Percentiles rank a stretch among this genome's conserved stretches.
Conservation (phyloP, 2,329 filamentous ascomycete genomes). For the Apiospora malaysiana region DNA sequence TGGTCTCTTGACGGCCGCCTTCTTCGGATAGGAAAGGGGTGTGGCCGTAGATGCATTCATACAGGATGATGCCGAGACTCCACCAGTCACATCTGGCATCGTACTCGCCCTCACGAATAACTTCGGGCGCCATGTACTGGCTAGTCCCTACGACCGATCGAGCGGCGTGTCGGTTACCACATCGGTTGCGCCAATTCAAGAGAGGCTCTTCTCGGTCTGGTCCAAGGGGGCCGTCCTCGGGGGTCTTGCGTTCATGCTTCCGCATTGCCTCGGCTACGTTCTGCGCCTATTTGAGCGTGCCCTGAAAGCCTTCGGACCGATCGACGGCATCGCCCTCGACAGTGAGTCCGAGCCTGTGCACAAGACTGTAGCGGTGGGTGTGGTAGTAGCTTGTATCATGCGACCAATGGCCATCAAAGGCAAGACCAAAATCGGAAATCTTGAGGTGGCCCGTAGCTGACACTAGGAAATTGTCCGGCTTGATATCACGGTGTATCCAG, state of each 20-base stretch:
- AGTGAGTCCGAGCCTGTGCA: conserved; percentile 76
- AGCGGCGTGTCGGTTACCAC: conserved; percentile 74
- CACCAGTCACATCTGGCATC: conserved; percentile 96
- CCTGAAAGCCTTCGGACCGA: conserved; percentile 44
- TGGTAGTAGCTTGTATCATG: conserved; percentile 89
- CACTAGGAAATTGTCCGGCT: conserved; percentile 96
- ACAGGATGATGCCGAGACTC: conserved; percentile 94
- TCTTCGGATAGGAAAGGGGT: conserved; percentile 89
- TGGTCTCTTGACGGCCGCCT: conserved; percentile 75
- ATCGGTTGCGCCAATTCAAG: conserved; percentile 72
- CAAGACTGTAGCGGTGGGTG: conserved; percentile 78
- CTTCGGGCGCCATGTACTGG: conserved; percentile 98
- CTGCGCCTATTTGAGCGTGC: conserved; percentile 46
- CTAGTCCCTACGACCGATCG: conserved; percentile 92
- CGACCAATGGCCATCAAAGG: conserved; percentile 94
- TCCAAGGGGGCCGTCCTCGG: conserved; percentile 44
- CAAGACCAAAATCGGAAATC: conserved; percentile 94
- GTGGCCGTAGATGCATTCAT: conserved; percentile 90
- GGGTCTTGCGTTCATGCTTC: conserved; percentile 45
- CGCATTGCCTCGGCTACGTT: conserved; percentile 46
- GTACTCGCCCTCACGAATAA: conserved; percentile 80
- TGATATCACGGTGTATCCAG: conserved; percentile 95
- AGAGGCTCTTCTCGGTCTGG: conserved; percentile 52
- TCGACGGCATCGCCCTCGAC: conserved; percentile 79
- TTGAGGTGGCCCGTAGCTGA: conserved; percentile 88